Base-by-base conservation (phyloP, 1,139 yeast genomes). In the Sugiyamaella grinbergsii region DNA sequence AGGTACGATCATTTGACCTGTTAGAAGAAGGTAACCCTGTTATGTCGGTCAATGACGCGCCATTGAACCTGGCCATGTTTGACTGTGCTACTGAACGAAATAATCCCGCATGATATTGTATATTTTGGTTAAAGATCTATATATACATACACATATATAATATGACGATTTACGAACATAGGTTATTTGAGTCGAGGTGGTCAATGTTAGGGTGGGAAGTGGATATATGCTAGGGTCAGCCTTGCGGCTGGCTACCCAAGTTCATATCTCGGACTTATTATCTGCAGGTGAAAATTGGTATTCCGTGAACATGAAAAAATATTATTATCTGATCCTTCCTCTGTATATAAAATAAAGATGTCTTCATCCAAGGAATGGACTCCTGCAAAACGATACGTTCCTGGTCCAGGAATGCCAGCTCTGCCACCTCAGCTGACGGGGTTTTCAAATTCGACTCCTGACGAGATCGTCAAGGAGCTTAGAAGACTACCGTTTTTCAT, bases 401-500 rank as follows among this genome's bases (percentile, higher is more conserved):
- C 93, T 11, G 82, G 81, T 44, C 82, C 85, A 0, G 93, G 90
- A 6, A 91, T 85, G 58, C 95, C 96, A 1, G 81, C 70, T 4
- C 71, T 89, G 45, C 96, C 96, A 0, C 96, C 96, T 0, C 95
- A 88, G 65, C 74, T 89, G 19, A 75, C 85, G 0, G 85, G 83
- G 54, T 72, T 79, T 47, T 78, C 87, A 10, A 75, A 58, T 34
- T 62, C 60, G 31, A 56, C 88, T 2, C 77, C 86, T 0, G 95
- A 86, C 52, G 93, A 90, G 54, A 83, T 90, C 20, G 77, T 88
- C 71, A 74, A 75, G 23, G 96, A 90, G 61, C 73, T 93, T 63
- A 90, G 89, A 65, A 76, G 87, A 60, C 73, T 90, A 65, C 99
- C 98, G 13, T 86, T 93, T 62, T 94, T 93, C 74, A 94, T 93